phyloP scores from a whole-genome alignment of 2,329 filamentous ascomycete genomes.

The Neurospora sp. region DNA sequence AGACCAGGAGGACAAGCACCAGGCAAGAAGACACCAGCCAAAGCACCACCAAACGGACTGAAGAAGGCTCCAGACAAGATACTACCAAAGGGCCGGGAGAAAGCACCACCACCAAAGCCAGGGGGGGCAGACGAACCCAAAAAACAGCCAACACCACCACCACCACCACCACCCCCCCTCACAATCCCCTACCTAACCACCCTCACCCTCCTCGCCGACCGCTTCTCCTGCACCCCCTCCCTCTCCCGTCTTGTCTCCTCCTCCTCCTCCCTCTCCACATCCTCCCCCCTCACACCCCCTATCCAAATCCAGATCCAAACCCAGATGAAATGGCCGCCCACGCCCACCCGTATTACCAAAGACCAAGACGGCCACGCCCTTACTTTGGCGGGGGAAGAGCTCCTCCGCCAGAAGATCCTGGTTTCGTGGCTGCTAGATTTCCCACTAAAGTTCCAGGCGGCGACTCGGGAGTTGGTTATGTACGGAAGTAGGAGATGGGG shows the following conservation, averaged over 20 bases:
- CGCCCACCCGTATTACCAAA: conserved; percentile 25
- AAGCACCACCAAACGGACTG: not conserved
- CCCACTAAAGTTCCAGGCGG: conserved; percentile 47
- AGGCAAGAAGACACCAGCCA: not conserved
- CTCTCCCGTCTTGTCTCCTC: conserved; percentile 37
- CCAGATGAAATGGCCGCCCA: conserved; percentile 45
- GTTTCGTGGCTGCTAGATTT: conserved; percentile 57
- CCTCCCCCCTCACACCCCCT: conserved; percentile 1
- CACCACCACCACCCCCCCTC: conserved; percentile 16
- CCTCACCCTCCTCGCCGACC: conserved; percentile 61
- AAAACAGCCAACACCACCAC: not conserved
- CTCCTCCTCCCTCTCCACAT: conserved; percentile 34
- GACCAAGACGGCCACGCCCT: conserved; percentile 21
- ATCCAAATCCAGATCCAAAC: not conserved
- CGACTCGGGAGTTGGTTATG: conserved; percentile 56
- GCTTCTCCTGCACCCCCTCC: conserved; percentile 54
- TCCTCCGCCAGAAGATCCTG: conserved; percentile 59
- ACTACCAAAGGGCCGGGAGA: not conserved
- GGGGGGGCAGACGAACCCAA: not conserved
- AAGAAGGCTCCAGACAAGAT: not conserved
- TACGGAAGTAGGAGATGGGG: conserved; percentile 36
- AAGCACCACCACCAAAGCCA: not conserved
- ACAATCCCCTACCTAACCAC: conserved; percentile 56
- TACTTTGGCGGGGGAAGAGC: conserved; percentile 41
- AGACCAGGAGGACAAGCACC: not conserved